phyloP scores from a whole-genome alignment of 2,329 filamentous ascomycete species.

The Verruconis gallopava region DNA sequence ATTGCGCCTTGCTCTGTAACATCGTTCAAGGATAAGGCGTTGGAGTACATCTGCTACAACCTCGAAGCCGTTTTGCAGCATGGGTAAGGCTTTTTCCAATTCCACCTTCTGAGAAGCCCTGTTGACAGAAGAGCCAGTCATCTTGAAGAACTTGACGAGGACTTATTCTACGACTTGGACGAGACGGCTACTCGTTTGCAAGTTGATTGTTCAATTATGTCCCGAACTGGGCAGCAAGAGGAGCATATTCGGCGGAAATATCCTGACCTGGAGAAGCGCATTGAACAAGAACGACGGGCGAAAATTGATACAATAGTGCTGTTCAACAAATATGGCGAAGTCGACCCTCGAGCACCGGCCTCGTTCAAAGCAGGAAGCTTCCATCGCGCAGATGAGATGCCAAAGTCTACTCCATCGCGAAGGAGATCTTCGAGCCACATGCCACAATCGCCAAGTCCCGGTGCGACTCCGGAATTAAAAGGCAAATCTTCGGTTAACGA shows the following conservation, averaged over 20 bases:
- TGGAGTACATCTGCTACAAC: constrained; percentile 87
- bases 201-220: constrained; percentile 51
- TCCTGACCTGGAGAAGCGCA: constrained; percentile 48
- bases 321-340: constrained; percentile 48
- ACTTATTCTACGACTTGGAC: constrained; percentile 72
- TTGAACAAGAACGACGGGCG: constrained; percentile 54
- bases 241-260: constrained; percentile 50
- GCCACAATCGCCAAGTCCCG: constrained; percentile 42
- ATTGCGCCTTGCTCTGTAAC: constrained; percentile 72
- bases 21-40: constrained; percentile 73
- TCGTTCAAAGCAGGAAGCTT: constrained; percentile 51
- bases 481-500: constrained; percentile 58
- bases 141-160: constrained; percentile 72
- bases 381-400: constrained; percentile 46
- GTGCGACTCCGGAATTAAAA: constrained; percentile 53
- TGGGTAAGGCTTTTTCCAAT: constrained; percentile 33
- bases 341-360: constrained; percentile 48
- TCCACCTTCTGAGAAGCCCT: not conserved
- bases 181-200: constrained; percentile 72
- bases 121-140: constrained; percentile 32
- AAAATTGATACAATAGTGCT: constrained; percentile 68
- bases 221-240: constrained; percentile 62
- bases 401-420: constrained; percentile 28
- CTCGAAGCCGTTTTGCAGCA: constrained; percentile 89
- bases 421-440: constrained; percentile 28